A percentile compares a stretch with the other conserved stretches of the same genome.
These are phyloP conservation scores for Camellia granthamiana DNA, from an alignment of 148 eudicot species.

Conservation along the genomic window DNA sequence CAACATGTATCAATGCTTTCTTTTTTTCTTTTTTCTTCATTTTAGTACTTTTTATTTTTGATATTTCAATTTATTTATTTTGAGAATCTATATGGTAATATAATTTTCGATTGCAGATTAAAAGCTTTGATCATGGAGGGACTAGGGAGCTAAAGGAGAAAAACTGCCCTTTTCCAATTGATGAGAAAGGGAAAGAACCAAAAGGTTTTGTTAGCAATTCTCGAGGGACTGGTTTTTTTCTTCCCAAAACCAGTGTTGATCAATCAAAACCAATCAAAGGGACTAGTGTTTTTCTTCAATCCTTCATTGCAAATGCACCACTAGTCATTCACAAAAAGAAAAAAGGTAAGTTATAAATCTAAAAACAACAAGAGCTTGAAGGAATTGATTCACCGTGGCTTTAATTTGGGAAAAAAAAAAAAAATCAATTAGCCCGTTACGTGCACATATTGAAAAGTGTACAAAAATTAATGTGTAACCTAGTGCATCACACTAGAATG, in stretches of 20 bases:
- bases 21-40: not conserved
- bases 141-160: not conserved
- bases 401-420: too few relatives aligned
- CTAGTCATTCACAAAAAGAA: not conserved
- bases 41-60: not conserved
- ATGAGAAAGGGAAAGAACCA: not conserved
- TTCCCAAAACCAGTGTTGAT: slow-evolving; percentile 4
- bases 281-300: slow-evolving; percentile 20
- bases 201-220: not conserved
- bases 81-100: not conserved
- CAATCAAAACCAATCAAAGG: not conserved
- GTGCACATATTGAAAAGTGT: not conserved
- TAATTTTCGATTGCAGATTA: not conserved
- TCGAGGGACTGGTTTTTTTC: slow-evolving; percentile 22
- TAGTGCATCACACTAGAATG: too few relatives aligned
- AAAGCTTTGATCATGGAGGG: slow-evolving; percentile 11
- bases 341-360: slow-evolving; percentile 10
- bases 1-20: not conserved
- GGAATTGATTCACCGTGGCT: not conserved
- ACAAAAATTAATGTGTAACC: too few relatives aligned
- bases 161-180: not conserved
- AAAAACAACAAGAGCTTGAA: not conserved
- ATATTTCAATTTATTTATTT: not conserved
- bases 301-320: not conserved
- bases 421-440: not conserved